Evolutionary conservation across 768 basidiomycete species (phyloP).

Genomic region (Crepidotus variabilis): DNA sequence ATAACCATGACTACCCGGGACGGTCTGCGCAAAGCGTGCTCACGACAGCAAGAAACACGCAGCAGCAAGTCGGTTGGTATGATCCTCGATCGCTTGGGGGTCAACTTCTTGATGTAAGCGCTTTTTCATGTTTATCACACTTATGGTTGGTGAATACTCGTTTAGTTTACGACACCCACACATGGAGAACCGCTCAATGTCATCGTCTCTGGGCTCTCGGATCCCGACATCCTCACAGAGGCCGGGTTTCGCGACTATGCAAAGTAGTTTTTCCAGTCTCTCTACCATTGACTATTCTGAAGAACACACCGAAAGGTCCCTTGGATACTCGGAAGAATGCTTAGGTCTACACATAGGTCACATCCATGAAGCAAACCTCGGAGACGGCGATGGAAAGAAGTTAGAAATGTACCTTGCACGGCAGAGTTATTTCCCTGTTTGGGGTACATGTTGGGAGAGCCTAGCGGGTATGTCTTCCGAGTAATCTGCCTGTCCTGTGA

Average conservation of each 20-base stretch:
- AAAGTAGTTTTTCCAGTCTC: slow-evolving; percentile 36
- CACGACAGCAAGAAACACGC: not conserved
- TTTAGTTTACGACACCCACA: slow-evolving; percentile 58
- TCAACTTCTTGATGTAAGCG: slow-evolving; percentile 67
- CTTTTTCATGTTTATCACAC: not conserved
- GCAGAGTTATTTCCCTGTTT: slow-evolving; percentile 72
- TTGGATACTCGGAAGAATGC: slow-evolving; percentile 83
- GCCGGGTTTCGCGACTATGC: slow-evolving; percentile 65
- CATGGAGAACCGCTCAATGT: slow-evolving; percentile 83
- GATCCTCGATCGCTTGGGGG: slow-evolving; percentile 42
- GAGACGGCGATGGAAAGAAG: slow-evolving; percentile 75
- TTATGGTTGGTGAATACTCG: slow-evolving; percentile 1
- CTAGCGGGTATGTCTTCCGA: slow-evolving; percentile 43
- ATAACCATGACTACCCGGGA: not conserved
- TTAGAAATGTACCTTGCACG: slow-evolving; percentile 69
- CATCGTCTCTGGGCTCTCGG: slow-evolving; percentile 75
- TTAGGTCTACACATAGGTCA: slow-evolving; percentile 74
- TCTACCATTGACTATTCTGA: not conserved
- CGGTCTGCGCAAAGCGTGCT: not conserved
- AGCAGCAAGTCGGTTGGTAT: not conserved
- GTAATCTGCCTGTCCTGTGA: not conserved
- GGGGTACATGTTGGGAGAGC: slow-evolving; percentile 90
- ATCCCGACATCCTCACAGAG: slow-evolving; percentile 78
- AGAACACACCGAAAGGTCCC: slow-evolving; percentile 44
- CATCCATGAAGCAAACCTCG: slow-evolving; percentile 76